Percentiles rank a stretch among this genome's conserved stretches.
phyloP scores from a whole-genome alignment of 1,139 yeast genomes.

The Nakaseomyces delphensis region DNA sequence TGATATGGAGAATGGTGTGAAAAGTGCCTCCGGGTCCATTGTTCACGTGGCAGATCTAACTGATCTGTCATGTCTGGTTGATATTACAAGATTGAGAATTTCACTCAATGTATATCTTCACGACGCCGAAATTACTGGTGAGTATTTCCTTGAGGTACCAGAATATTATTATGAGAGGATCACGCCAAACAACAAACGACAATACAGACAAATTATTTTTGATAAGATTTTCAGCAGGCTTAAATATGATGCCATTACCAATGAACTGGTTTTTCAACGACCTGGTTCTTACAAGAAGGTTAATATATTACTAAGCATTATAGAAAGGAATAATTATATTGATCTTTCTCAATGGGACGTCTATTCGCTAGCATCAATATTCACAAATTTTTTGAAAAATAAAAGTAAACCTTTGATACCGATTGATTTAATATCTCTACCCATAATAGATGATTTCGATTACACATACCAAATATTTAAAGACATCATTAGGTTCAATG shows the following conservation, averaged over 20 bases:
- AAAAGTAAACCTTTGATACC: conserved; percentile 42
- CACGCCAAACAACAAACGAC: conserved; percentile 28
- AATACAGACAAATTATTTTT: conserved; percentile 33
- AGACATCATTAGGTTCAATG: conserved; percentile 29
- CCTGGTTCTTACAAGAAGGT: conserved; percentile 51
- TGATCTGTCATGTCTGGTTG: conserved; percentile 55
- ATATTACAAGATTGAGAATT: conserved; percentile 67
- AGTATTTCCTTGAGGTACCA: conserved; percentile 30
- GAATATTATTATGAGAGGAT: conserved; percentile 25
- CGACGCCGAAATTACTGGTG: conserved; percentile 37
- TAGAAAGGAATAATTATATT: conserved; percentile 45
- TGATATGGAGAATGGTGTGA: conserved; percentile 11
- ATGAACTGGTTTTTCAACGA: conserved; percentile 45
- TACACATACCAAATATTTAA: conserved; percentile 36
- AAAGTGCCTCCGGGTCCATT: conserved; percentile 9
- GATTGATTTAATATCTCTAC: conserved; percentile 37
- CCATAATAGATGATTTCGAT: conserved; percentile 39
- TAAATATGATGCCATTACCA: conserved; percentile 37
- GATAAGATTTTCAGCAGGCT: conserved; percentile 43
- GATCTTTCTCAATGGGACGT: conserved; percentile 58
- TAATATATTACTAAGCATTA: conserved; percentile 44
- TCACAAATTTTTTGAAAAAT: conserved; percentile 41
- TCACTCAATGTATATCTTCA: conserved; percentile 63
- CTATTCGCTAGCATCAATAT: conserved; percentile 48
- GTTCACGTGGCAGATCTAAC: conserved; percentile 39